These are phyloP conservation scores for Pseudozyma sp. DNA, from an alignment of 1,284 basidiomycete species.

Conservation along the genomic window DNA sequence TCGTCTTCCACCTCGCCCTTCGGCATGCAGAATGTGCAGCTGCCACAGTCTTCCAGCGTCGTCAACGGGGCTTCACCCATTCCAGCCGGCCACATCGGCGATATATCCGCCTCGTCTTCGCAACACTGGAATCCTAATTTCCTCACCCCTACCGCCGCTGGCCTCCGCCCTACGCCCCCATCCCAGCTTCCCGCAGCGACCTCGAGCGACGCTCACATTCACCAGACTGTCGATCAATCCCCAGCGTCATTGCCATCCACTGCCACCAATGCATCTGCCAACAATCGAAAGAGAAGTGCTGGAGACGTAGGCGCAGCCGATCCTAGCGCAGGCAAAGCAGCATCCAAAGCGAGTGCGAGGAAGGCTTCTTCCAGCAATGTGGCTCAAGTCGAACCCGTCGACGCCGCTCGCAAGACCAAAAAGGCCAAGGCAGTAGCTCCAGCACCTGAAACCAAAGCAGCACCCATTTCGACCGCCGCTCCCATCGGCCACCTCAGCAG, in stretches of 20 bases:
- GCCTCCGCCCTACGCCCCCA: slow-evolving; percentile 1
- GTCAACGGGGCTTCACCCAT: slow-evolving; percentile 6
- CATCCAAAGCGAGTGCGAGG: slow-evolving; percentile 16
- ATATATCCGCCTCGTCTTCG: slow-evolving; percentile 4
- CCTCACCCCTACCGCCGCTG: slow-evolving; percentile 20
- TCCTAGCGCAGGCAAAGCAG: neutral
- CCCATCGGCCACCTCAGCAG: slow-evolving; percentile 29
- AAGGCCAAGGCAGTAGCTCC: slow-evolving; percentile 27
- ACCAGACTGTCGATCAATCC: slow-evolving; percentile 8
- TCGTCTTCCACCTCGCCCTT: slow-evolving; percentile 35
- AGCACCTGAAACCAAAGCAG: slow-evolving; percentile 12
- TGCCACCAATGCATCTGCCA: neutral
- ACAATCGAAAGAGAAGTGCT: slow-evolving; percentile 18
- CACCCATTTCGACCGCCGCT: slow-evolving; percentile 7
- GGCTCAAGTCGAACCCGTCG: slow-evolving; percentile 3
- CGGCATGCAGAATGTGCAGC: slow-evolving; percentile 22
- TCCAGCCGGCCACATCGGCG: slow-evolving; percentile 2
- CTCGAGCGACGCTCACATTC: no score
- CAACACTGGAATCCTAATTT: slow-evolving; percentile 38
- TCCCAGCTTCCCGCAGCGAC: no score
- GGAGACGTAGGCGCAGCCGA: slow-evolving; percentile 6
- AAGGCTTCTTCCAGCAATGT: slow-evolving; percentile 24
- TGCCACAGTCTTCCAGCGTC: slow-evolving; percentile 16
- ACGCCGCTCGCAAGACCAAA: slow-evolving; percentile 26
- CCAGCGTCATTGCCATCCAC: neutral